A percentile compares a stretch with the other conserved stretches of the same genome.
These are phyloP conservation scores for Nevesoporus exiguus DNA, from an alignment of 768 basidiomycete genomes.

Conservation along the genomic window DNA sequence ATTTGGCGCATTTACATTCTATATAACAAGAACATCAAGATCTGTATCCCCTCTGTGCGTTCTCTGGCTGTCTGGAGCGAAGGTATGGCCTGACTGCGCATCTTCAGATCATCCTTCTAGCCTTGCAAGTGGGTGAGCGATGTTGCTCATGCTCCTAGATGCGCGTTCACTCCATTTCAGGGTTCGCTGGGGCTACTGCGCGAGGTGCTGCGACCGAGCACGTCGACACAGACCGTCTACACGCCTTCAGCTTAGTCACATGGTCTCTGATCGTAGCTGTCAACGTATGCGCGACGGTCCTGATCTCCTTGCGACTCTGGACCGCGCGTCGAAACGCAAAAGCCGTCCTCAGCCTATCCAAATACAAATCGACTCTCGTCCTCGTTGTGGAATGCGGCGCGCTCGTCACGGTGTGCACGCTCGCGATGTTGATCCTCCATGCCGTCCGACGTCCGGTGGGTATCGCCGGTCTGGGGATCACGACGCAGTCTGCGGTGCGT, in stretches of 20 bases:
- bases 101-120: constrained; percentile 12
- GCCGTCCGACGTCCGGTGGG: not conserved
- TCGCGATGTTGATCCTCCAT: constrained; percentile 15
- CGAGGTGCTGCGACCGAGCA: constrained; percentile 6
- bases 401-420: constrained; percentile 15
- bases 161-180: not conserved
- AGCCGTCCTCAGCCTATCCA: not conserved
- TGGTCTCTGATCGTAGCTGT: constrained; percentile 18
- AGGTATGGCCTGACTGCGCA: not conserved
- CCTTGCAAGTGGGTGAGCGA: constrained; percentile 16
- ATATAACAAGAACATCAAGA: constrained; percentile 8
- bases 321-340: not conserved
- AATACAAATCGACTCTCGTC: constrained; percentile 17
- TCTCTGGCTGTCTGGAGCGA: not conserved
- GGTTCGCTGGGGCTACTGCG: constrained; percentile 6
- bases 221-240: not conserved
- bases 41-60: constrained; percentile 22
- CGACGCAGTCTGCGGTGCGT: constrained; percentile 22
- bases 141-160: not conserved
- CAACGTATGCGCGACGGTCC: constrained; percentile 14
- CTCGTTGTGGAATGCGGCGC: constrained; percentile 23
- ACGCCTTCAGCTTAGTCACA: constrained; percentile 7
- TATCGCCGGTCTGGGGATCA: constrained; percentile 16
- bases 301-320: constrained; percentile 20
- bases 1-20: constrained; percentile 25